A percentile compares a stretch with the other conserved stretches of the same genome.
Evolutionary conservation across 208 protist species (phyloP).

Genomic region (Trypanosoma boissoni): DNA sequence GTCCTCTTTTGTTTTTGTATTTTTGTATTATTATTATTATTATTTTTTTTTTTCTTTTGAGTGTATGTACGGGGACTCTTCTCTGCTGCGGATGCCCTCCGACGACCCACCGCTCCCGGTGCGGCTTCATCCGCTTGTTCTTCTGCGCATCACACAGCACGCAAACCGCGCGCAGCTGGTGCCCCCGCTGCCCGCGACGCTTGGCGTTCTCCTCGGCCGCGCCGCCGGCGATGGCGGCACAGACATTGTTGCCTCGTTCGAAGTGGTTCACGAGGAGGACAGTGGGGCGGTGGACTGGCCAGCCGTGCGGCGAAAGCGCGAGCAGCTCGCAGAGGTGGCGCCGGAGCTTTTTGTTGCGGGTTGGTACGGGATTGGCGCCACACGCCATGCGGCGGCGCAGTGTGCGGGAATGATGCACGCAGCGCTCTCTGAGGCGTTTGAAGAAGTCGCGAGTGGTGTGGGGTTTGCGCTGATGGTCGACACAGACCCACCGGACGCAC

Average conservation of each 20-base stretch:
- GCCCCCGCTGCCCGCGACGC: too few relatives aligned
- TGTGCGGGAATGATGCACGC: slow-evolving; percentile 21
- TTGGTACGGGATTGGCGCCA: slow-evolving; percentile 56
- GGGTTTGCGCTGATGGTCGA: slow-evolving; percentile 33
- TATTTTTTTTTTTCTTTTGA: slow-evolving; percentile 17
- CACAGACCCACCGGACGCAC: slow-evolving; percentile 3
- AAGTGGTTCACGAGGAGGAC: slow-evolving; percentile 21
- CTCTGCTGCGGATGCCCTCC: slow-evolving; percentile 5
- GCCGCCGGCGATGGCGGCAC: slow-evolving; percentile 16
- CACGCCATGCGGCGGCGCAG: slow-evolving; percentile 7
- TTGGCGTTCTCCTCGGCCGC: slow-evolving; percentile 34
- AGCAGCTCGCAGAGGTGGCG: slow-evolving; percentile 45
- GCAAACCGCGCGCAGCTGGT: slow-evolving; percentile 37
- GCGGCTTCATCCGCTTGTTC: slow-evolving; percentile 56
- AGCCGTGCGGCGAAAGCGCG: slow-evolving; percentile 29
- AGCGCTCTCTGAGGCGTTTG: slow-evolving; percentile 14
- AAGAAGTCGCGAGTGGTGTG: slow-evolving; percentile 13
- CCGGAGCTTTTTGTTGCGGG: slow-evolving; percentile 52
- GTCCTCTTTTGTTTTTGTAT: too few relatives aligned
- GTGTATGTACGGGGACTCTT: slow-evolving; percentile 16
- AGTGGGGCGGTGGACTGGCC: slow-evolving; percentile 30
- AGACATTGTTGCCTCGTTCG: slow-evolving; percentile 46
- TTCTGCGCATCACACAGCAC: slow-evolving; percentile 72
- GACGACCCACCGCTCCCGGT: slow-evolving; percentile 22
- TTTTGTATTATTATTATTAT: too few relatives aligned